These are phyloP conservation scores for Camellia sinensis DNA, from an alignment of 148 eudicot species.

Conservation along the genomic window DNA sequence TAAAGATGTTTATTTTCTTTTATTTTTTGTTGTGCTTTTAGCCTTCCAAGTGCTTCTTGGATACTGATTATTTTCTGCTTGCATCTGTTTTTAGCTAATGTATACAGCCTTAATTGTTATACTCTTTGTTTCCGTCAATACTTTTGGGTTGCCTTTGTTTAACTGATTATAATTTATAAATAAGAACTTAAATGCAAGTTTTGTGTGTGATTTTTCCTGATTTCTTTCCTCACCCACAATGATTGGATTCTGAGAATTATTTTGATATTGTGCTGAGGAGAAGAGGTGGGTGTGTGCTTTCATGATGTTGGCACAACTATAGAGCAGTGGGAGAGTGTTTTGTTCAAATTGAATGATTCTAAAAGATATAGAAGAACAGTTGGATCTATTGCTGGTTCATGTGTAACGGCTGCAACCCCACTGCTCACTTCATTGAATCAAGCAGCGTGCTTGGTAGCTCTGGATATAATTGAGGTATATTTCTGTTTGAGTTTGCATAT, in stretches of 20 bases:
- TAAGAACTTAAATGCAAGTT: not conserved
- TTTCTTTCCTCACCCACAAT: not conserved
- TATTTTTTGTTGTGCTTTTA: not conserved
- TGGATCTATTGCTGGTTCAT: conserved; percentile 82
- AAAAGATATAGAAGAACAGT: conserved; percentile 76
- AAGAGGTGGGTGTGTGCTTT: conserved; percentile 23
- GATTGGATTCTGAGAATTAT: conserved; percentile 8
- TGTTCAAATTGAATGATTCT: conserved; percentile 64
- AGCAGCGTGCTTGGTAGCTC: conserved; percentile 58
- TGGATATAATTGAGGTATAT: conserved; percentile 76
- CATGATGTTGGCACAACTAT: conserved; percentile 25
- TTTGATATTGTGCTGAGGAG: conserved; percentile 20
- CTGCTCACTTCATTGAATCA: conserved; percentile 65
- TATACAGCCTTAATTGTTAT: not conserved
- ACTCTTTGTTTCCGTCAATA: not conserved
- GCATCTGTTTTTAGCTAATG: not conserved
- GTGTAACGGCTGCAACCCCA: conserved; percentile 69
- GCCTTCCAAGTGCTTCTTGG: not conserved
- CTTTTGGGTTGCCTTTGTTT: not conserved
- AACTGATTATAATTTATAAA: not conserved
- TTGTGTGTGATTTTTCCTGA: not conserved
- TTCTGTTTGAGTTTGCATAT: not conserved
- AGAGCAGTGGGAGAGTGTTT: conserved; percentile 70
- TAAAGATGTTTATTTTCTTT: no score
- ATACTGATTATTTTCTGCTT: conserved; percentile 1